These are phyloP conservation scores for Fomitiporia mediterranea DNA, from an alignment of 1,284 basidiomycete genomes.

Conservation along the genomic window DNA sequence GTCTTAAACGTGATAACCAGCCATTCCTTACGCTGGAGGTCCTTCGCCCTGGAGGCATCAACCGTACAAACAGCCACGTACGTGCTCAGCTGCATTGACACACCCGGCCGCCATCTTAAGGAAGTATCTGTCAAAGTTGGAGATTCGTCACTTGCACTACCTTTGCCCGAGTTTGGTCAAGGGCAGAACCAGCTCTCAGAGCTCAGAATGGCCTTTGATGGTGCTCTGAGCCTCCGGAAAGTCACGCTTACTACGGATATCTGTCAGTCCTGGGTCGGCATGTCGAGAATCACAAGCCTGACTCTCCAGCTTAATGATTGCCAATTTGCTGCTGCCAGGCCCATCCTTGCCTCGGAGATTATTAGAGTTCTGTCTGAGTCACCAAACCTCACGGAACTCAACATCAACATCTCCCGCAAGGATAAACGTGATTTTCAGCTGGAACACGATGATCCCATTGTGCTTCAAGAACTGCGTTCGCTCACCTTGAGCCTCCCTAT, in stretches of 20 bases:
- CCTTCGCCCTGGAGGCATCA: slow-evolving; percentile 15
- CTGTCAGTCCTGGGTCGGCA: slow-evolving; percentile 13
- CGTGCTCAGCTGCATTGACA: slow-evolving; percentile 7
- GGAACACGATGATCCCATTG: slow-evolving; percentile 2
- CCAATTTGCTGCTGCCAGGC: slow-evolving; percentile 4
- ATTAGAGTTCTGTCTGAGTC: slow-evolving; percentile 9
- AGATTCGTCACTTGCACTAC: slow-evolving; percentile 2
- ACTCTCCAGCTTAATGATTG: slow-evolving; percentile 16
- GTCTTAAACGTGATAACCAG: slow-evolving; percentile 1
- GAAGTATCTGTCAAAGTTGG: slow-evolving; percentile 9
- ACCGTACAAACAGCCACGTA: slow-evolving; percentile 11
- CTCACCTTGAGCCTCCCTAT: slow-evolving; percentile 15
- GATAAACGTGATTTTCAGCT: slow-evolving; percentile 13
- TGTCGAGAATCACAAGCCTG: slow-evolving; percentile 14
- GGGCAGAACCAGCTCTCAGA: slow-evolving; percentile 4
- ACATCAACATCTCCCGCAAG: slow-evolving; percentile 7
- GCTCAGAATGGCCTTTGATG: slow-evolving; percentile 8
- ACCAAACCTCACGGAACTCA: slow-evolving; percentile 15
- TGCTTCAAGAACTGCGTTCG: slow-evolving; percentile 13
- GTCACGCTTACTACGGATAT: slow-evolving; percentile 11
- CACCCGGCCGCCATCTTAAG: slow-evolving; percentile 6
- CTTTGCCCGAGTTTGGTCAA: slow-evolving; percentile 7
- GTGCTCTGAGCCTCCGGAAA: slow-evolving; percentile 10
- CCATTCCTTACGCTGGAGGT: slow-evolving; percentile 11
- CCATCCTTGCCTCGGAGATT: slow-evolving; percentile 18